phyloP scores from a whole-genome alignment of 345 rosid species.

The Geranium brycei region DNA sequence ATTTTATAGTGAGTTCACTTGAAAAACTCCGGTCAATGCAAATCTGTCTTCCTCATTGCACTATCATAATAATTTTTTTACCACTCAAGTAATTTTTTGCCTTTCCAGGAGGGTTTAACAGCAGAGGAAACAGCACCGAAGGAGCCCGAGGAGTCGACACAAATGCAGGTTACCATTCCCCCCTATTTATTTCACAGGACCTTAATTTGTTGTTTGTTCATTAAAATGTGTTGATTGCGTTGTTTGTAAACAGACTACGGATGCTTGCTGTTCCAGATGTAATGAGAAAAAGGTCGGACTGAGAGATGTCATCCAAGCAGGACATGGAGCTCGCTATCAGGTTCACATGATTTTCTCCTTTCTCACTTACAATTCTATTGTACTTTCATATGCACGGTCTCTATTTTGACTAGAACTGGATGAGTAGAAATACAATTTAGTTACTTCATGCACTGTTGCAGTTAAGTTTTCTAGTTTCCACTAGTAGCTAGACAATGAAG shows the following conservation, averaged over 20 bases:
- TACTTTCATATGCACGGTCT: background rate
- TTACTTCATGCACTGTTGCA: background rate
- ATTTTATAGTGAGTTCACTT: background rate
- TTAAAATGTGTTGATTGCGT: background rate
- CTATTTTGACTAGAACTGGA: background rate
- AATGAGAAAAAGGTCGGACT: slow-evolving; percentile 55
- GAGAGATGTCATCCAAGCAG: slow-evolving; percentile 93
- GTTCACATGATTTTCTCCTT: slow-evolving; percentile 16
- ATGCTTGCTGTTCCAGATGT: slow-evolving; percentile 84
- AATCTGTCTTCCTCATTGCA: background rate
- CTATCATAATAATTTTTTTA: background rate
- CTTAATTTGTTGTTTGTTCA: background rate
- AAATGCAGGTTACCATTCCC: slow-evolving; percentile 51
- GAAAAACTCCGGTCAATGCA: background rate
- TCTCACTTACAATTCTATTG: background rate
- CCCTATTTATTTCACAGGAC: background rate
- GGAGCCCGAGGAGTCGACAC: slow-evolving; percentile 82
- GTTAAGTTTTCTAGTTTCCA: background rate
- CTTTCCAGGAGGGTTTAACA: slow-evolving; percentile 67
- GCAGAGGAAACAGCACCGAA: slow-evolving; percentile 65
- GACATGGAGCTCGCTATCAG: slow-evolving; percentile 93
- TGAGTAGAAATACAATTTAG: background rate
- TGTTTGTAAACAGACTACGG: slow-evolving; percentile 32
- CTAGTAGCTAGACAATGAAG: background rate
- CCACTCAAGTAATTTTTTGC: slow-evolving; percentile 4